Conservation (phyloP, 2,329 filamentous ascomycete species). For the Drechmeria coniospora region DNA sequence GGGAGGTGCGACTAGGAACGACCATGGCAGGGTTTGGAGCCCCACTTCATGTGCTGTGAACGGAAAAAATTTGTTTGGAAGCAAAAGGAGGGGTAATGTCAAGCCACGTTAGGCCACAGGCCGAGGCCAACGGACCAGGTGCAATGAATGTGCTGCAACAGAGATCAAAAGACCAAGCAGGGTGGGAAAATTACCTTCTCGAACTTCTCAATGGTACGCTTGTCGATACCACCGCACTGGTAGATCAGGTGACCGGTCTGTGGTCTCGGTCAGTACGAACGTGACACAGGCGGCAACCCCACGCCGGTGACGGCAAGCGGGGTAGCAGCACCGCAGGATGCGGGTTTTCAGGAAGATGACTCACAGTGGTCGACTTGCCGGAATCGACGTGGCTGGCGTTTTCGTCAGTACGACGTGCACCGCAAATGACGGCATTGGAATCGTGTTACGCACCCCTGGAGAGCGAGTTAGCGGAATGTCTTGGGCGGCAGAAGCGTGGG, state of each 20-base stretch:
- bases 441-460: constrained; percentile 13
- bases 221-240: constrained; percentile 99
- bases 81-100: constrained; percentile 2
- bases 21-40: constrained; percentile 5
- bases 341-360: too few species aligned
- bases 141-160: constrained; percentile 1
- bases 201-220: constrained; percentile 99
- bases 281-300: constrained; percentile 2
- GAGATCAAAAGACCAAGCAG: constrained; percentile 7
- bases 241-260: constrained; percentile 88
- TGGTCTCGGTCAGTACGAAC: constrained; percentile 12
- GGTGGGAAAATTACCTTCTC: constrained; percentile 67
- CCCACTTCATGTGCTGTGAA: background rate
- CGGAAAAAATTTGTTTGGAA: background rate
- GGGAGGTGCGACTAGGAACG: too few species aligned
- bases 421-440: constrained; percentile 10
- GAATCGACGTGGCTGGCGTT: constrained; percentile 77
- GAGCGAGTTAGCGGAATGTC: constrained; percentile 6
- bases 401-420: constrained; percentile 12
- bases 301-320: constrained; percentile 5
- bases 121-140: too few species aligned
- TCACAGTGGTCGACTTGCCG: constrained; percentile 96
- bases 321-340: constrained; percentile 3
- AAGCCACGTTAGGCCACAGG: too few species aligned
- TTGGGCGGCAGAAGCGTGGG: background rate